Base-by-base conservation (phyloP, 2,329 filamentous ascomycete species). In the Dendryphion nanum region DNA sequence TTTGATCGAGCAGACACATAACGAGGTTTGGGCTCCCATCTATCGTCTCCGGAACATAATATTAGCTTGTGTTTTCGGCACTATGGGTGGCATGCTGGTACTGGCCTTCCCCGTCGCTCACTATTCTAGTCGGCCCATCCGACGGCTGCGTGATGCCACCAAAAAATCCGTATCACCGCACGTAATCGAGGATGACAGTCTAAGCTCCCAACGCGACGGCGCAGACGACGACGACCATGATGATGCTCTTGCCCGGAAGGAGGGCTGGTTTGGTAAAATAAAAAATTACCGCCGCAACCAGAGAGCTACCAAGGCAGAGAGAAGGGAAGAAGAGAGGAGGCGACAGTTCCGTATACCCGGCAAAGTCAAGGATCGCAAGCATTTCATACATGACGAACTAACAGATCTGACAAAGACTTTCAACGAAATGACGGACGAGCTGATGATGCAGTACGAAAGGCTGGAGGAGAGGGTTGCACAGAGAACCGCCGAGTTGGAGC, bases 381-480 rank as follows among this genome's bases (percentile, higher is more conserved):
- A 90, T 55, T 74, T 82, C 24, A 74, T 96, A 36, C 86, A 86
- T 2, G 90, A 96, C 59, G 90, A 96, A 58, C 66, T 83, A 17
- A 94, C 89, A 0, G 89, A 95, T 59, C 74, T 94, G 12, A 93
- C 86, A 0, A 73, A 72, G 26, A 94, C 87, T 0, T 96, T 94
- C 70, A 96, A 95, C 58, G 86, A 90, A 54, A 96, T 95, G 90
- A 87, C 85, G 1, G 88, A 95, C 45, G 89, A 95, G 66, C 70
- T 96, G 30, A 78, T 87, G 55, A 86, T 88, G 67, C 89, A 95
- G 56, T 96, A 95, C 57, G 81, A 83, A 19, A 82, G 81, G 8
- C 72, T 96, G 1, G 90, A 96, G 61, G 83, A 91, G 40, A 84
- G 91, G 52, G 90, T 96, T 1, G 80, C 80, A 5, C 82, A 90